Conservation (phyloP, 257 asterid species). For the Paraleonurus japonicus region DNA sequence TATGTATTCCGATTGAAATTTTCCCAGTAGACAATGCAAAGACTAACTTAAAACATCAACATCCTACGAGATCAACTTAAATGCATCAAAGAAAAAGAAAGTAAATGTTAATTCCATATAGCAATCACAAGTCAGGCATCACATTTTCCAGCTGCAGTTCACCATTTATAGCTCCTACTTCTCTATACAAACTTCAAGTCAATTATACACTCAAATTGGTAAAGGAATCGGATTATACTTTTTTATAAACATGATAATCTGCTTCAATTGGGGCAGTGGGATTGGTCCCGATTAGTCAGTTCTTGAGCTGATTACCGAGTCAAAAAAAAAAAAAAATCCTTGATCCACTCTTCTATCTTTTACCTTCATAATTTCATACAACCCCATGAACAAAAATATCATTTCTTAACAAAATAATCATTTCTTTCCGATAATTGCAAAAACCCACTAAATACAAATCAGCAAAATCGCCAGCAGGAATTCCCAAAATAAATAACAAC, state of each 20-base stretch:
- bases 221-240: neutral
- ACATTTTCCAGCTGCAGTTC: slow-evolving; percentile 11
- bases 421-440: slow-evolving; percentile 10
- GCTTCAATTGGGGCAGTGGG: too few species aligned
- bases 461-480: neutral
- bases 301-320: too few species aligned
- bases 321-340: too few species aligned
- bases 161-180: neutral
- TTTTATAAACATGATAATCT: slow-evolving; percentile 5
- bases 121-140: neutral
- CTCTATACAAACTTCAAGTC: slow-evolving; percentile 9
- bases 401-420: neutral
- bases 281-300: too few species aligned
- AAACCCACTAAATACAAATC: neutral
- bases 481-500: neutral
- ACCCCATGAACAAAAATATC: neutral
- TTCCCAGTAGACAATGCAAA: neutral
- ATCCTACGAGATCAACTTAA: slow-evolving; percentile 6
- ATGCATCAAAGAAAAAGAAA: neutral
- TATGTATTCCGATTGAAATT: neutral
- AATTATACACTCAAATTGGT: neutral
- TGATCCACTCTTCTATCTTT: slow-evolving; percentile 9
- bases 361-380: neutral
- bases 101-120: neutral
- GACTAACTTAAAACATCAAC: neutral